Base-by-base conservation (phyloP, 2,329 filamentous ascomycete genomes). In the Cercospora sesami region DNA sequence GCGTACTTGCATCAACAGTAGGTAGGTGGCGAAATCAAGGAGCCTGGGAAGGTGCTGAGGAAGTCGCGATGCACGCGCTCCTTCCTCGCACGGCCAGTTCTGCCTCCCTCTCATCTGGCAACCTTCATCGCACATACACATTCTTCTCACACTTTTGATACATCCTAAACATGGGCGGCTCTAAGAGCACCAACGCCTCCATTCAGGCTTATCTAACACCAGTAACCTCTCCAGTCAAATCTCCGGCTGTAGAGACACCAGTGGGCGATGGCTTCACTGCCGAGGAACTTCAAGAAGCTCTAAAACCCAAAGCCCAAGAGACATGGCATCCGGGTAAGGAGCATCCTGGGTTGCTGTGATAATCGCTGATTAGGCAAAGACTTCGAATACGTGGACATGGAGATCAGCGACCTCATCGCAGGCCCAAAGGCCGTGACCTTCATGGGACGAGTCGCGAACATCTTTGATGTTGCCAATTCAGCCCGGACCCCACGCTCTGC, bases 401-500 rank as follows among this genome's bases (percentile, higher is more conserved):
- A 77, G 21, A 85, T 89, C 33, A 79, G 77, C 6, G 75, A 82
- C 4, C 78, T 89, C 0, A 70, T 83, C 39, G 79, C 83, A 1
- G 87, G 87, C 0, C 84, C 84, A 0, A 78, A 78, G 33, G 79
- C 83, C 61, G 81, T 88, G 31, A 80, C 80, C 2, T 84, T 89
- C 66, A 81, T 80, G 39, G 87, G 87, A 1, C 80, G 87, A 30
- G 75, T 89, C 12, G 85, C 86, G 10, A 88, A 88, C 74, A 82
- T 87, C 69, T 83, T 78, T 59, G 79, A 85, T 31, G 77, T 81
- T 6, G 73, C 75, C 10, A 83, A 80, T 23, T 77, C 77, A 3
- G 81, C 78, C 66, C 83, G 80, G 69, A 80, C 78, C 45, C 80
- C 82, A 39, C 77, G 75, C 42, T 80, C 80, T 45, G 83, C 85